Evolutionary conservation across 352 stramenopile genomes (phyloP), one percentile per base, ranked within the genome.

Genomic region (Lagenidium giganteum): DNA sequence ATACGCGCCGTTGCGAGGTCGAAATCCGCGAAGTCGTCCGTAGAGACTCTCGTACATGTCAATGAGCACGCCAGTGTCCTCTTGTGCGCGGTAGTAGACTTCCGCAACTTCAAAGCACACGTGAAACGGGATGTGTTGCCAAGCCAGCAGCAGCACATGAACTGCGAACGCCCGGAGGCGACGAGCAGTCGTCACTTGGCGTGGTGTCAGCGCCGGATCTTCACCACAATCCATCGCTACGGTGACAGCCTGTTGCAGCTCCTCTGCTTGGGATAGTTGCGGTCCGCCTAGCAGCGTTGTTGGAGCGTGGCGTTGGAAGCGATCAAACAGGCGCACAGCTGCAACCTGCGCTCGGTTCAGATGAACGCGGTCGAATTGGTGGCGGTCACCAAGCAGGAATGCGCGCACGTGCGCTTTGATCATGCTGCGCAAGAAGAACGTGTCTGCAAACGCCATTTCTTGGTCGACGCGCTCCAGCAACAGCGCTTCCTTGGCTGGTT

Each of bases 51-150:
- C 68, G 38, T 78, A 75, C 18, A 76, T 51, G 22, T 83, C 67
- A 9, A 83, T 64, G 2, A 67, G 31, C 13, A 24, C 26, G 3
- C 51, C 25, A 50, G 38, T 12, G 13, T 27, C 25, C 13, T 57
- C 9, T 33, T 24, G 16, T 3, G 51, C 20, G 0, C 70, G 75
- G 23, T 87, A 85, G 2, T 82, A 44, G 9, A 67, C 61, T 47
- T 87, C 71, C 2, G 67, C 66, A 20, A 87, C 68, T 35, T 87
- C 71, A 29, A 82, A 85, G 34, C 67, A 80, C 4, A 85, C 20
- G 13, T 56, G 30, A 25, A 87, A 81, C 1, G 75, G 71, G n/a
- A 87, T 68, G 16, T 62, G 61, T 20, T 76, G 57, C 71, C 71
- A 85, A 7, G 68, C 59, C 1, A 85, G 35, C 3, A 87, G 44